Conservation (phyloP, 306 rosid species). For the Malus orientalis region DNA sequence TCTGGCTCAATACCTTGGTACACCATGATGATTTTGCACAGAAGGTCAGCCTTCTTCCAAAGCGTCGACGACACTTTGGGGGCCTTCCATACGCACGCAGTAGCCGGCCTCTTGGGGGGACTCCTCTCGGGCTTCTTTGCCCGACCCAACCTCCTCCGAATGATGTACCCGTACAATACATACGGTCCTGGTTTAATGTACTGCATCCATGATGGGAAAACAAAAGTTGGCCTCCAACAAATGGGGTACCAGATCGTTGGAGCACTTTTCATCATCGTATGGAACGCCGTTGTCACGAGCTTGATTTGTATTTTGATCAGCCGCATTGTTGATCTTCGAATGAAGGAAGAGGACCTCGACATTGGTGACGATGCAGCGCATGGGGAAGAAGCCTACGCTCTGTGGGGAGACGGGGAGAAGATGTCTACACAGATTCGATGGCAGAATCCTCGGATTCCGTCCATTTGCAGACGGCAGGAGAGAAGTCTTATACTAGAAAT, state of each 20-base stretch:
- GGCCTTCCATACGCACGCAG: conserved; percentile 74
- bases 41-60: conserved; percentile 36
- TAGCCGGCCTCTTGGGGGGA: conserved; percentile 54
- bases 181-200: conserved; percentile 35
- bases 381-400: conserved; percentile 66
- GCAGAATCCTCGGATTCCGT: conserved; percentile 28
- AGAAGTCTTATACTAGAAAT: neutral
- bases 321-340: conserved; percentile 39
- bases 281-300: conserved; percentile 55
- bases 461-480: conserved; percentile 10
- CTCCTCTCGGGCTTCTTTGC: conserved; percentile 64
- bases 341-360: conserved; percentile 63
- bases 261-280: conserved; percentile 41
- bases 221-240: conserved; percentile 29
- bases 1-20: conserved; percentile 49
- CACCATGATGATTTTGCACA: conserved; percentile 70
- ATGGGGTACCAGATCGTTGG: conserved; percentile 43
- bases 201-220: neutral
- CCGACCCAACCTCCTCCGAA: conserved; percentile 28
- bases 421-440: conserved; percentile 20
- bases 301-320: conserved; percentile 42
- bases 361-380: conserved; percentile 68
- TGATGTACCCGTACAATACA: conserved; percentile 18
- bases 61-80: conserved; percentile 72
- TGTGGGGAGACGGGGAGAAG: conserved; percentile 79